These are phyloP conservation scores for Talaromyces pinophilus DNA, from an alignment of 2,329 filamentous ascomycete species.

Conservation along the genomic window DNA sequence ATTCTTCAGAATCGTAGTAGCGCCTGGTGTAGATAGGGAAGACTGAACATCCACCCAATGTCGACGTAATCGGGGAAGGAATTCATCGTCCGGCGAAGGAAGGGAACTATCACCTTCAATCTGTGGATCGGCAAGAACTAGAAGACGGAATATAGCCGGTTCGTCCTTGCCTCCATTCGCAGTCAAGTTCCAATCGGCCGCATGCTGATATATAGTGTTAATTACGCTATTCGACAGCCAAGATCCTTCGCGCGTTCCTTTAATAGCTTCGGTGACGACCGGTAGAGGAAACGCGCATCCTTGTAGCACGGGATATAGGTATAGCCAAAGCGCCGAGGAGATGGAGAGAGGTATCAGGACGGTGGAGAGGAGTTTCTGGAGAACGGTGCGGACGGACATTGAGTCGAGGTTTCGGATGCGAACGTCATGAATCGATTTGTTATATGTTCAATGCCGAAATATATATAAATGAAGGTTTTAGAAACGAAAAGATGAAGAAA, in stretches of 20 bases:
- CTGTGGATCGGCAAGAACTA: constrained; percentile 88
- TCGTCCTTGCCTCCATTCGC: not conserved
- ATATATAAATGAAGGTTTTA: not conserved
- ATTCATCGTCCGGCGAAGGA: constrained; percentile 53
- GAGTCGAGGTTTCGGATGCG: constrained; percentile 22
- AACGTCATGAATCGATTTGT: constrained; percentile 17
- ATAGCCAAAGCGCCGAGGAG: constrained; percentile 73
- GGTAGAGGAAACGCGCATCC: constrained; percentile 75
- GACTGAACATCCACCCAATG: constrained; percentile 36
- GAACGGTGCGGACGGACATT: constrained; percentile 54
- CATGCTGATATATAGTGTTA: constrained; percentile 42
- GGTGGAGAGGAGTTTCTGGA: constrained; percentile 47
- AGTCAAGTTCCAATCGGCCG: constrained; percentile 23
- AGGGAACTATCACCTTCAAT: constrained; percentile 90
- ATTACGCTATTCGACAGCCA: constrained; percentile 30
- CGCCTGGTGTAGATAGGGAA: constrained; percentile 19
- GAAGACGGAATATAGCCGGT: constrained; percentile 76
- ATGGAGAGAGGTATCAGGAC: constrained; percentile 66
- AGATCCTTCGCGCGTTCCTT: not conserved
- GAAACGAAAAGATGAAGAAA: not conserved
- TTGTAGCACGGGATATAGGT: constrained; percentile 80
- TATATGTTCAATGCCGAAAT: not conserved
- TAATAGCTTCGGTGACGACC: not conserved
- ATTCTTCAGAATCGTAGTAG: constrained; percentile 29
- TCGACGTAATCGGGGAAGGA: constrained; percentile 43